Evolutionary conservation across 306 rosid species (phyloP).

Genomic region (Vigna radiata): DNA sequence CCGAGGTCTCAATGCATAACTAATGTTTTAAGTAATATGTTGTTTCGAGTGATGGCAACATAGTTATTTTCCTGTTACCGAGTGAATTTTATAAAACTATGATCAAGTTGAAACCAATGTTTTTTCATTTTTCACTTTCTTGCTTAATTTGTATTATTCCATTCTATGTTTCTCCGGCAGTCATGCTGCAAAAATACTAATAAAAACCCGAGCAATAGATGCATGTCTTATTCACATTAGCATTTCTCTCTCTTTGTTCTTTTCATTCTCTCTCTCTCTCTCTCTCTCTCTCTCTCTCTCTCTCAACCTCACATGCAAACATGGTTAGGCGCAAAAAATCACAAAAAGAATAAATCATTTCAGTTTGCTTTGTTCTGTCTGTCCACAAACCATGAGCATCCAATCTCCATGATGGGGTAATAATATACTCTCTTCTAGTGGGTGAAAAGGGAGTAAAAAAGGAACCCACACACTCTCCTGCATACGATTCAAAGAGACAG

Average conservation of each 20-base stretch:
- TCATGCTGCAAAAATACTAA: slow-evolving; percentile 27
- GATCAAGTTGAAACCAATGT: slow-evolving; percentile 7
- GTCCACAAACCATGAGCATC: slow-evolving; percentile 60
- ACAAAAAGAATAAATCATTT: slow-evolving; percentile 65
- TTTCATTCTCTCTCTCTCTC: slow-evolving; percentile 36
- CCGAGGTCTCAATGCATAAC: neutral
- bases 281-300: slow-evolving; percentile 26
- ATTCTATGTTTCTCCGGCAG: slow-evolving; percentile 9
- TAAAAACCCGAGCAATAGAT: slow-evolving; percentile 32
- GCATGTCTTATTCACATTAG: slow-evolving; percentile 48
- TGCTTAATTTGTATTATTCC: neutral
- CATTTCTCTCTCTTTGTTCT: slow-evolving; percentile 45
- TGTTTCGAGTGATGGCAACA: slow-evolving; percentile 3
- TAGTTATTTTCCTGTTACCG: neutral
- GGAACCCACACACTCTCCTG: slow-evolving; percentile 52
- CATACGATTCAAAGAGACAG: slow-evolving; percentile 52
- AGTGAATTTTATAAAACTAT: slow-evolving; percentile 9
- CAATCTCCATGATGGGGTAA: slow-evolving; percentile 71
- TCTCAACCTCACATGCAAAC: slow-evolving; percentile 49
- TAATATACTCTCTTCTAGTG: slow-evolving; percentile 61
- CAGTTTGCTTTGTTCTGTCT: slow-evolving; percentile 60
- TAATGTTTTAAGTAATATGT: neutral
- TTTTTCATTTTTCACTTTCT: slow-evolving; percentile 14
- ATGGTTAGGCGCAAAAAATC: slow-evolving; percentile 57
- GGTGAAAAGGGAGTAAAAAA: slow-evolving; percentile 67